Evolutionary conservation across 768 basidiomycete species (phyloP).

Genomic region (Amanita pseudoporphyria): DNA sequence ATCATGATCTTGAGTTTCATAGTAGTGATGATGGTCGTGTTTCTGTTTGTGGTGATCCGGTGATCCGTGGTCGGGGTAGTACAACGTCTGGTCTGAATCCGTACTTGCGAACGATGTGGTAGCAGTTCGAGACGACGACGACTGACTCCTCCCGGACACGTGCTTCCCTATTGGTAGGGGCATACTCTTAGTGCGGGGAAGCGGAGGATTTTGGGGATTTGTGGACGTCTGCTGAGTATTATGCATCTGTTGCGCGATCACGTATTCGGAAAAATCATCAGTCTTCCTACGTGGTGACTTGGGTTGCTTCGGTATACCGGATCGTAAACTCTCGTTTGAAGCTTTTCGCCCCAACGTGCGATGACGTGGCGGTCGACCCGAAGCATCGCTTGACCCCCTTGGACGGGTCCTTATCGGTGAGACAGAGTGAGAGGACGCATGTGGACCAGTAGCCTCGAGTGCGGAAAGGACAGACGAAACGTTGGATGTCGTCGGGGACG

Average conservation of each 20-base stretch:
- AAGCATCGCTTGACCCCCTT: slow-evolving; percentile 19
- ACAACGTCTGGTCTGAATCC: slow-evolving; percentile 7
- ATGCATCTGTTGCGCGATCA: not conserved
- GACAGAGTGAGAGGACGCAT: not conserved
- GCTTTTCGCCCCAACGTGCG: slow-evolving; percentile 13
- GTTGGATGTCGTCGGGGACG: slow-evolving; percentile 2
- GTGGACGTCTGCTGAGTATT: not conserved
- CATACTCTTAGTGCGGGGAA: slow-evolving; percentile 45
- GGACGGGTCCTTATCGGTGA: slow-evolving; percentile 16
- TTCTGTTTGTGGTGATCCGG: slow-evolving; percentile 2
- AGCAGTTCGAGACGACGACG: slow-evolving; percentile 13
- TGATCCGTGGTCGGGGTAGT: not conserved
- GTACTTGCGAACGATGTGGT: slow-evolving; percentile 13
- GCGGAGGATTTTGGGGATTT: slow-evolving; percentile 2
- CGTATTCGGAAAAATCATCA: slow-evolving; percentile 6
- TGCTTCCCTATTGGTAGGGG: slow-evolving; percentile 17
- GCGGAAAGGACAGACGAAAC: slow-evolving; percentile 16
- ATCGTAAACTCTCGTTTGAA: slow-evolving; percentile 16
- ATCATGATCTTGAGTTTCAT: slow-evolving; percentile 8
- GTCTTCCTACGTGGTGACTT: slow-evolving; percentile 11
- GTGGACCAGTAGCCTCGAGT: slow-evolving; percentile 16
- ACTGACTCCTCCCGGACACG: slow-evolving; percentile 3
- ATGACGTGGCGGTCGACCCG: slow-evolving; percentile 5
- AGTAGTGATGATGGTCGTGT: slow-evolving; percentile 7
- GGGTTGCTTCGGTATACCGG: slow-evolving; percentile 14